phyloP scores from a whole-genome alignment of 1,284 basidiomycete genomes.

The Tylopilus orsonianus region DNA sequence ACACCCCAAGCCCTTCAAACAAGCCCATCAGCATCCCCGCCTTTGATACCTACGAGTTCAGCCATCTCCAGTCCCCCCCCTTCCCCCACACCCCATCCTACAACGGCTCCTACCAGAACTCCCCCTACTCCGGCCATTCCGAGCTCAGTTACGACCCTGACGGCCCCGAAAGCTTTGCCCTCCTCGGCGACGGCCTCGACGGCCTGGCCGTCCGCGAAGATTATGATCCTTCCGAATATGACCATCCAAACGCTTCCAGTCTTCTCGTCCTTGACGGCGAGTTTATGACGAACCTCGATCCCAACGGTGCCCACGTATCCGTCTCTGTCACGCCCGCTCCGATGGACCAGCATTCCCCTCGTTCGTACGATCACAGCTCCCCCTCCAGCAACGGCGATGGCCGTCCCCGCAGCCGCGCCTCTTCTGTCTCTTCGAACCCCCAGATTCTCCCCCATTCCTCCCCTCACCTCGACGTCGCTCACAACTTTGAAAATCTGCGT shows the following conservation, averaged over 20 bases:
- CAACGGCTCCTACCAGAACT: conserved; percentile 59
- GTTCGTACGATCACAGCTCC: conserved; percentile 57
- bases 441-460: conserved; percentile 43
- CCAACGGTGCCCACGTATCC: conserved; percentile 35
- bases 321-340: conserved; percentile 41
- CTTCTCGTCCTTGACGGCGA: conserved; percentile 60
- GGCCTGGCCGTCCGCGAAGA: conserved; percentile 40
- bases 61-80: conserved; percentile 35
- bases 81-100: conserved; percentile 53
- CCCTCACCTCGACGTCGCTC: conserved; percentile 54
- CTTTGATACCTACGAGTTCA: conserved; percentile 41
- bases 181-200: conserved; percentile 42
- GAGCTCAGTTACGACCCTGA: conserved; percentile 59
- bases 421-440: conserved; percentile 59
- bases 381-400: conserved; percentile 56
- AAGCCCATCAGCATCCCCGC: conserved; percentile 30
- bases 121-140: conserved; percentile 64
- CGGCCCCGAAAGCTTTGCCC: conserved; percentile 39
- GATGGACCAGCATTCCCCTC: conserved; percentile 41
- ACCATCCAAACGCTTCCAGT: conserved; percentile 48
- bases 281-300: conserved; percentile 45
- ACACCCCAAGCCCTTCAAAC: conserved; percentile 27
- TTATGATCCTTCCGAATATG: conserved; percentile 71
- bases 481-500: conserved; percentile 56
- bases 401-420: conserved; percentile 54